These are phyloP conservation scores for Protomyces arabidopsidicola DNA, from an alignment of 1,139 yeast genomes.

Conservation along the genomic window DNA sequence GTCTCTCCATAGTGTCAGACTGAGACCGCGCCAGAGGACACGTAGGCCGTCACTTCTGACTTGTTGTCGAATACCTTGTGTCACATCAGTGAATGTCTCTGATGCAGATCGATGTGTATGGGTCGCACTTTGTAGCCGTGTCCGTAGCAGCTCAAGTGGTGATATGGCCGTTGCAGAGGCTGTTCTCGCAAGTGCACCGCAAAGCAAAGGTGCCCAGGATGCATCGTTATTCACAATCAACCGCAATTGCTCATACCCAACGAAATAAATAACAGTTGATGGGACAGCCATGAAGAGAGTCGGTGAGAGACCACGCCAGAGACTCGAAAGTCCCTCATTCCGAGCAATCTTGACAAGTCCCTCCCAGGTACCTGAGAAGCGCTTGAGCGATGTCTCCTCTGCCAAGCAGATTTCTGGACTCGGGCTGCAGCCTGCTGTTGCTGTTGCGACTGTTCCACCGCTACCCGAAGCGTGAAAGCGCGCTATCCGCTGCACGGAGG, in stretches of 20 bases:
- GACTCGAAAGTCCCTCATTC: constrained; percentile 67
- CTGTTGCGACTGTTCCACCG: background rate
- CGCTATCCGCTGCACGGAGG: background rate
- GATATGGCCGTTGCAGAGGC: constrained; percentile 81
- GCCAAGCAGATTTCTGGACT: constrained; percentile 25
- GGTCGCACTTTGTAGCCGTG: constrained; percentile 70
- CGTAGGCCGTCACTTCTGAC: constrained; percentile 55
- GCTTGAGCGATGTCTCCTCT: constrained; percentile 23
- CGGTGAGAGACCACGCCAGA: constrained; percentile 86
- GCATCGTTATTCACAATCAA: constrained; percentile 31
- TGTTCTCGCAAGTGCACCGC: constrained; percentile 81
- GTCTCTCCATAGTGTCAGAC: constrained; percentile 89
- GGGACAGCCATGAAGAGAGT: constrained; percentile 89
- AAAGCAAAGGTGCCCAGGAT: constrained; percentile 59
- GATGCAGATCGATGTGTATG: constrained; percentile 23
- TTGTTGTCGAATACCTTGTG: constrained; percentile 53
- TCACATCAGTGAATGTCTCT: constrained; percentile 24
- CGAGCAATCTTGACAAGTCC: constrained; percentile 63
- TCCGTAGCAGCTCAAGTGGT: constrained; percentile 81
- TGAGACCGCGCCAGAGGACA: constrained; percentile 76
- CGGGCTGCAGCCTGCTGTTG: constrained; percentile 1
- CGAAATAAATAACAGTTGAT: constrained; percentile 85
- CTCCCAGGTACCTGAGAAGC: constrained; percentile 57
- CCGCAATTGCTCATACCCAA: constrained; percentile 69
- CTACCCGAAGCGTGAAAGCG: constrained; percentile 5